Percentiles rank a stretch among this genome's conserved stretches.
Evolutionary conservation across 768 basidiomycete species (phyloP).

Genomic region (Podaxis sp.): DNA sequence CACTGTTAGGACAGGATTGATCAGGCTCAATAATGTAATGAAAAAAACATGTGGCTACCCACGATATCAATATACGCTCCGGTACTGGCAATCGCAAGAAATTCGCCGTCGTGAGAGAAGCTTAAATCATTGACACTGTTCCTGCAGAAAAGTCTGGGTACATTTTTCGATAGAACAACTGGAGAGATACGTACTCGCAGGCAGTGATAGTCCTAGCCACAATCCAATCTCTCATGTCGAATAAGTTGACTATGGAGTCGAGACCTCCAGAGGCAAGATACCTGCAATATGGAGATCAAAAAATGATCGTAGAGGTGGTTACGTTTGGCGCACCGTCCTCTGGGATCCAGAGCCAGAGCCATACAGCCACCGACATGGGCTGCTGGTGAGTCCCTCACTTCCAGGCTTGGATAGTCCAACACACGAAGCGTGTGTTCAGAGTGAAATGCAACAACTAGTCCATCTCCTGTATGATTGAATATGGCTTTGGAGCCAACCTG

Average conservation of each 20-base stretch:
- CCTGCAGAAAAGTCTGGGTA: conserved; percentile 31
- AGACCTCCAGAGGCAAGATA: conserved; percentile 80
- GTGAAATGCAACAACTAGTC: conserved; percentile 63
- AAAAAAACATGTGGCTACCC: conserved; percentile 24
- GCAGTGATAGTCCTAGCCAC: conserved; percentile 71
- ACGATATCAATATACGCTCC: conserved; percentile 80
- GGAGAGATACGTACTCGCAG: conserved; percentile 63
- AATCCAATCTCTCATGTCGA: conserved; percentile 80
- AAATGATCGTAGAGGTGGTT: background rate
- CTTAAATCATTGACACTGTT: conserved; percentile 70
- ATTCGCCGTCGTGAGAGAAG: conserved; percentile 85
- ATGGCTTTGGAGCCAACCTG: conserved; percentile 62
- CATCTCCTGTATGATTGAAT: conserved; percentile 77
- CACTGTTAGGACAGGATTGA: conserved; percentile 42
- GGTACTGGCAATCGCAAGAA: conserved; percentile 70
- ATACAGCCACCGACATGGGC: conserved; percentile 83
- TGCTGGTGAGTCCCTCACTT: conserved; percentile 56
- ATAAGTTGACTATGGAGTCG: conserved; percentile 82
- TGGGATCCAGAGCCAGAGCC: conserved; percentile 76
- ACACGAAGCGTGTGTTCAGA: conserved; percentile 65
- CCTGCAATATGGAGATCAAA: conserved; percentile 29
- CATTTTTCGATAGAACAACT: background rate
- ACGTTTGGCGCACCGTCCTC: conserved; percentile 51
- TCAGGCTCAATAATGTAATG: background rate
- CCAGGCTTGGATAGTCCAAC: conserved; percentile 64